A percentile compares a stretch with the other conserved stretches of the same genome.
These are phyloP conservation scores for Bretschneidera sinensis DNA, from an alignment of 345 rosid species.

Conservation along the genomic window DNA sequence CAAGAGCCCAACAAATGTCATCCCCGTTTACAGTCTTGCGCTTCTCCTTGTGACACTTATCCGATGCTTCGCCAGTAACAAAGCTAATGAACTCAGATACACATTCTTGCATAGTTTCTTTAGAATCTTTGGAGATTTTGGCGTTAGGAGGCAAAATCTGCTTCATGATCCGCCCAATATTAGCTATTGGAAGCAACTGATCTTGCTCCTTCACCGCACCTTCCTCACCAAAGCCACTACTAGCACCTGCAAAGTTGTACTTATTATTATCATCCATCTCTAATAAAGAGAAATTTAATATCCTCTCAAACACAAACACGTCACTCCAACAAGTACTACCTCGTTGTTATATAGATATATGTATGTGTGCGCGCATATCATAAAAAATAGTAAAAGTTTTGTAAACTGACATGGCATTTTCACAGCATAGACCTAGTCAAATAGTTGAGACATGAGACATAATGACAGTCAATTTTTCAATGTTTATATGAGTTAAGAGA, in stretches of 20 bases:
- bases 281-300: slow-evolving; percentile 14
- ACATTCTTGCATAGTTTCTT: slow-evolving; percentile 78
- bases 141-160: slow-evolving; percentile 64
- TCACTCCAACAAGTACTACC: slow-evolving; percentile 9
- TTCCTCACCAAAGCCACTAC: slow-evolving; percentile 33
- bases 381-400: slow-evolving; percentile 3
- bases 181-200: slow-evolving; percentile 63
- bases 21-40: slow-evolving; percentile 67
- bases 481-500: too few relatives aligned
- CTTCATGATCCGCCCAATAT: slow-evolving; percentile 75
- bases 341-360: slow-evolving; percentile 18
- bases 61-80: slow-evolving; percentile 68
- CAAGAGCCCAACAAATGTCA: slow-evolving; percentile 68
- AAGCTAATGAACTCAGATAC: slow-evolving; percentile 79
- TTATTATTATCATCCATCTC: slow-evolving; percentile 1
- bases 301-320: slow-evolving; percentile 29
- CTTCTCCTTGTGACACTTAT: slow-evolving; percentile 71
- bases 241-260: slow-evolving; percentile 22
- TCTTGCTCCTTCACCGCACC: slow-evolving; percentile 58
- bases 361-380: neutral
- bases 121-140: slow-evolving; percentile 68
- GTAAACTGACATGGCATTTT: slow-evolving; percentile 9
- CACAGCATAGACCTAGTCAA: too few relatives aligned
- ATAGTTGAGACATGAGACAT: too few relatives aligned
- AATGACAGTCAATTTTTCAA: too few relatives aligned